phyloP scores from a whole-genome alignment of 352 stramenopile genomes.

The Lagenidium giganteum region DNA sequence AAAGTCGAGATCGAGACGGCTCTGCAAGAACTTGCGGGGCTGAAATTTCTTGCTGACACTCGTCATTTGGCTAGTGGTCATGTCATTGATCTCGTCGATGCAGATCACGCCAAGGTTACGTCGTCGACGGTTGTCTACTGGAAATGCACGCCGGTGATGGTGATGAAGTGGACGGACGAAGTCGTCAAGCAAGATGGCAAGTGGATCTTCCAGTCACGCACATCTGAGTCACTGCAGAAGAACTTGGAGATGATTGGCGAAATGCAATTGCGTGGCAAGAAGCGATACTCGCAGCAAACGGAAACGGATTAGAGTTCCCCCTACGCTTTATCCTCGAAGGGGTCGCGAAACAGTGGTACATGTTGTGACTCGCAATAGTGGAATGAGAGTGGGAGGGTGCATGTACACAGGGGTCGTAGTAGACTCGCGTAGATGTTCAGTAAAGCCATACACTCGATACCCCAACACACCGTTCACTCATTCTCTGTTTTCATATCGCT shows the following conservation, averaged over 20 bases:
- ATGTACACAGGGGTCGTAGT: too few species aligned
- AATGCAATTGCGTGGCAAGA: constrained; percentile 86
- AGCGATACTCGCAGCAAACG: constrained; percentile 81
- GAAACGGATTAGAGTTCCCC: too few species aligned
- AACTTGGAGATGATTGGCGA: constrained; percentile 87
- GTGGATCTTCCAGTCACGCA: constrained; percentile 72
- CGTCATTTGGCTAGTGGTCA: constrained; percentile 77
- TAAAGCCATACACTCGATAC: too few species aligned
- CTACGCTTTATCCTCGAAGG: too few species aligned
- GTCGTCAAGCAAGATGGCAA: constrained; percentile 69
- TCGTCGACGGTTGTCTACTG: constrained; percentile 76
- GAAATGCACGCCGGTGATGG: constrained; percentile 82
- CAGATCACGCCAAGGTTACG: constrained; percentile 44
- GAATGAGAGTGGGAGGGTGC: too few species aligned
- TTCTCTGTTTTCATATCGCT: too few species aligned
- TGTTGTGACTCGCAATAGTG: too few species aligned
- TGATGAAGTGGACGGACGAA: constrained; percentile 75
- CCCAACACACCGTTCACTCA: too few species aligned
- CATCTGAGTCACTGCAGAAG: constrained; percentile 78
- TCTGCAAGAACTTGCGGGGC: constrained; percentile 52
- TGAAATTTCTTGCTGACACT: constrained; percentile 81
- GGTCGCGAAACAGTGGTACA: too few species aligned
- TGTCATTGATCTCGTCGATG: constrained; percentile 60
- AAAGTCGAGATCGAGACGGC: constrained; percentile 67
- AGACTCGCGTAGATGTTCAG: too few species aligned